These are phyloP conservation scores for Entomortierella beljakovae DNA, from an alignment of 192 early-diverging fungal genomes.

Conservation along the genomic window DNA sequence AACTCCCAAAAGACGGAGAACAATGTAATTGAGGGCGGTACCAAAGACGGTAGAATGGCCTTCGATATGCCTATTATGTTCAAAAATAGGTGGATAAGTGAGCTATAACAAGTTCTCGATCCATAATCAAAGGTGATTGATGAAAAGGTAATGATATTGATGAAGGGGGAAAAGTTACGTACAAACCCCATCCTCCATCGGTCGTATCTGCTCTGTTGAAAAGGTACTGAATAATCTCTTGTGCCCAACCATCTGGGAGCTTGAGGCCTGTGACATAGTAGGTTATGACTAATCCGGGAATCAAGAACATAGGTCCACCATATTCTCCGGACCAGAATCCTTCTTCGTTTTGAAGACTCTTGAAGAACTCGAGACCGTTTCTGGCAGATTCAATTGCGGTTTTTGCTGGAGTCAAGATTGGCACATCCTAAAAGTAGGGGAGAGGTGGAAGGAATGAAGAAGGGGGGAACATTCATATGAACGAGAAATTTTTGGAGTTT, in stretches of 20 bases:
- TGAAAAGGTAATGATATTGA: not conserved
- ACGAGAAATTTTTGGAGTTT: not conserved
- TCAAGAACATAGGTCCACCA: constrained; percentile 97
- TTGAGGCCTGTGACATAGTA: constrained; percentile 86
- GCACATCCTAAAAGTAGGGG: constrained; percentile 56
- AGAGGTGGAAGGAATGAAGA: no score
- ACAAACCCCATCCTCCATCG: constrained; percentile 98
- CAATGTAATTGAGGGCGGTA: constrained; percentile 94
- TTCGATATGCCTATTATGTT: constrained; percentile 83
- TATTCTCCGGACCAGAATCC: constrained; percentile 98
- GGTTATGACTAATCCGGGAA: constrained; percentile 90
- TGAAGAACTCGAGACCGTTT: constrained; percentile 93
- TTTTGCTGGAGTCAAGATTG: constrained; percentile 65
- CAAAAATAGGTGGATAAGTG: not conserved
- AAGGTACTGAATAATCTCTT: constrained; percentile 91
- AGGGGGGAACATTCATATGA: no score
- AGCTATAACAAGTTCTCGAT: not conserved
- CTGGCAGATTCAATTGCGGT: constrained; percentile 86
- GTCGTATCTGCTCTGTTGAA: constrained; percentile 81
- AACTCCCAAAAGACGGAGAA: constrained; percentile 89
- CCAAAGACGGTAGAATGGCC: constrained; percentile 94
- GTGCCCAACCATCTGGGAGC: constrained; percentile 70
- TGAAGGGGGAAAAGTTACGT: constrained; percentile 24
- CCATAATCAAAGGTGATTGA: not conserved
- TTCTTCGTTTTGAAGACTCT: constrained; percentile 87